A percentile compares a stretch with the other conserved stretches of the same genome.
Evolutionary conservation across 2,329 filamentous ascomycete genomes (phyloP).

Genomic region (Venturia carpophila): DNA sequence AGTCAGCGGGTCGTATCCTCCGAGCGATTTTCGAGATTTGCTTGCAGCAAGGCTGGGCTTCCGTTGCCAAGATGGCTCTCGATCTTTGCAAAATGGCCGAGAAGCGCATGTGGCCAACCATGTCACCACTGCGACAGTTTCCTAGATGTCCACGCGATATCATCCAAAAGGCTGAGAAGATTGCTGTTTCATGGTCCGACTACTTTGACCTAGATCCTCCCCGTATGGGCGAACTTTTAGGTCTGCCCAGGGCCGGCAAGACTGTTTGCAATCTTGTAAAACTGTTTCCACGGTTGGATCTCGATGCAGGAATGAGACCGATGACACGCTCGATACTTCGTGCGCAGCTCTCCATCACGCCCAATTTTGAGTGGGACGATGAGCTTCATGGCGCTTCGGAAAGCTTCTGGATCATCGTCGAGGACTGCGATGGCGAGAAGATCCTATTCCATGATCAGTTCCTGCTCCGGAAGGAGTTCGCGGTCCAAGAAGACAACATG

Average conservation of each 20-base stretch:
- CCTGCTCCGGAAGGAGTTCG: constrained; percentile 82
- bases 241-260: constrained; percentile 79
- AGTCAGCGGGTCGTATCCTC: constrained; percentile 92
- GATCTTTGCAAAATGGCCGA: constrained; percentile 99
- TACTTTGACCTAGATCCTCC: constrained; percentile 97
- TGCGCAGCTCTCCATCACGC: constrained; percentile 82
- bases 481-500: constrained; percentile 65
- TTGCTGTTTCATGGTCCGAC: constrained; percentile 85
- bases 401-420: constrained; percentile 93
- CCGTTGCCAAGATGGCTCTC: constrained; percentile 83
- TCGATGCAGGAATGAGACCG: constrained; percentile 89
- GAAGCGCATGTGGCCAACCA: constrained; percentile 99
- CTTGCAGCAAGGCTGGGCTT: constrained; percentile 93
- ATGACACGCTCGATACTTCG: constrained; percentile 90
- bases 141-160: constrained; percentile 74
- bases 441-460: constrained; percentile 94
- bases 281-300: constrained; percentile 87
- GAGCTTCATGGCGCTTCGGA: constrained; percentile 79
- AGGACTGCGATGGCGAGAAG: constrained; percentile 95
- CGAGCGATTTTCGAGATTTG: constrained; percentile 94
- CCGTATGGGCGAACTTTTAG: constrained; percentile 88
- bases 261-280: constrained; percentile 78
- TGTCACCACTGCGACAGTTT: constrained; percentile 93
- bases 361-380: constrained; percentile 95
- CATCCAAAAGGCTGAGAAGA: constrained; percentile 84